Evolutionary conservation across 1,139 yeast species (phyloP).

Genomic region (Candida labiduridarum): DNA sequence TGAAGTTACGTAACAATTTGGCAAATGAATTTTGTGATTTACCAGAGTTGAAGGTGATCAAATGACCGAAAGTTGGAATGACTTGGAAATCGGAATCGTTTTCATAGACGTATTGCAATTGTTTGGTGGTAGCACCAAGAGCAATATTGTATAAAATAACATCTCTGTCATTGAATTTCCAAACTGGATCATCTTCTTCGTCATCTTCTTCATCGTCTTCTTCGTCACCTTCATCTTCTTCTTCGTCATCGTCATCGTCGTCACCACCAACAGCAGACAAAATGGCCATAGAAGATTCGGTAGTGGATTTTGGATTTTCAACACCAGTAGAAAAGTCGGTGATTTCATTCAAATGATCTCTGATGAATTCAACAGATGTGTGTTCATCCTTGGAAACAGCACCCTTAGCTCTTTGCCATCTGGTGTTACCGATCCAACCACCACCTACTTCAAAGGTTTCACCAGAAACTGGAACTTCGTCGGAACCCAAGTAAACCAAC

Average conservation of each 20-base stretch:
- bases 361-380: slow-evolving; percentile 70
- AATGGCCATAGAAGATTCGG: slow-evolving; percentile 81
- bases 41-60: slow-evolving; percentile 63
- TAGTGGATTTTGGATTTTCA: slow-evolving; percentile 62
- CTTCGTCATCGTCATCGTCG: slow-evolving; percentile 51
- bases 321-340: slow-evolving; percentile 65
- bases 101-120: slow-evolving; percentile 81
- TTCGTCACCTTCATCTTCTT: slow-evolving; percentile 53
- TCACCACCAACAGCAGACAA: slow-evolving; percentile 64
- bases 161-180: slow-evolving; percentile 64
- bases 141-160: slow-evolving; percentile 86
- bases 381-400: slow-evolving; percentile 61
- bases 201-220: slow-evolving; percentile 53
- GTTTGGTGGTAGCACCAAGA: slow-evolving; percentile 80
- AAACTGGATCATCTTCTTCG: slow-evolving; percentile 44
- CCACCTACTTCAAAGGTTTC: slow-evolving; percentile 59
- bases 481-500: slow-evolving; percentile 74
- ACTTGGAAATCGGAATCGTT: slow-evolving; percentile 78
- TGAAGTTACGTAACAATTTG: slow-evolving; percentile 73
- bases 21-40: slow-evolving; percentile 55
- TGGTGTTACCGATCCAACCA: slow-evolving; percentile 93
- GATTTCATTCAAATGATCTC: slow-evolving; percentile 66
- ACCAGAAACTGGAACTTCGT: slow-evolving; percentile 59
- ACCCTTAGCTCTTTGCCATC: slow-evolving; percentile 95
- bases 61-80: slow-evolving; percentile 90